Base-by-base conservation (phyloP, 352 stramenopile genomes). In the Pythium aphanidermatum region DNA sequence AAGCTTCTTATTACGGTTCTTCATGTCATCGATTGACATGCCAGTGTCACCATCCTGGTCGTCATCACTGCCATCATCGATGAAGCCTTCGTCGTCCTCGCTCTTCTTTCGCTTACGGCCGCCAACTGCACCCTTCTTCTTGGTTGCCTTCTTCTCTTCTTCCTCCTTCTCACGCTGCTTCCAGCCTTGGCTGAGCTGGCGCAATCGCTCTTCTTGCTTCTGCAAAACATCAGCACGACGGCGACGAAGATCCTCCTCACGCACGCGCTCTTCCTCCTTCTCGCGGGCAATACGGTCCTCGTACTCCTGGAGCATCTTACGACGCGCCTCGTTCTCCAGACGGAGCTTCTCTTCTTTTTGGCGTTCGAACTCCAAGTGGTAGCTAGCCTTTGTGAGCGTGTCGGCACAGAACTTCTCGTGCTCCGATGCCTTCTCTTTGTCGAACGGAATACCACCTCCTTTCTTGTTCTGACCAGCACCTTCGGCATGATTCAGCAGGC, bases 21-120 rank as follows among this genome's bases (percentile, higher is more conserved):
- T 91, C 82, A 93, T 93, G 59, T 93, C 81, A 54, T 90, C 81
- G 32, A 93, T 91, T 21, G 78, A 91, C 67, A 93, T 86, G 38
- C 65, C 66, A 23, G 51, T 63, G 35, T 73, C 74, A 5, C 65
- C 78, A 19, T 76, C 64, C 8, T 76, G 68, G 6, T 91, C 74
- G 4, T 85, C 74, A 29, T 87, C 76, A 36, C 79, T 67, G 9
- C 70, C 74, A 36, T 70, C 61, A 46, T 85, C 60, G 51, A 85
- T 85, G 46, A 83, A 85, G 21, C 67, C 68, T 23, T 81, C 73
- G 9, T 73, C 70, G 3, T 80, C 76, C 8, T 67, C 48, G 5
- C 41, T 53, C 68, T 85, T 92, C 59, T 88, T 86, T 34, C 76
- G 75, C 58, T 91, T 91, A 17, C 52, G 45, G 24, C 56, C 48